Evolutionary conservation across 805 yeast species (phyloP).

Genomic region (Henningerozyma blattae): DNA sequence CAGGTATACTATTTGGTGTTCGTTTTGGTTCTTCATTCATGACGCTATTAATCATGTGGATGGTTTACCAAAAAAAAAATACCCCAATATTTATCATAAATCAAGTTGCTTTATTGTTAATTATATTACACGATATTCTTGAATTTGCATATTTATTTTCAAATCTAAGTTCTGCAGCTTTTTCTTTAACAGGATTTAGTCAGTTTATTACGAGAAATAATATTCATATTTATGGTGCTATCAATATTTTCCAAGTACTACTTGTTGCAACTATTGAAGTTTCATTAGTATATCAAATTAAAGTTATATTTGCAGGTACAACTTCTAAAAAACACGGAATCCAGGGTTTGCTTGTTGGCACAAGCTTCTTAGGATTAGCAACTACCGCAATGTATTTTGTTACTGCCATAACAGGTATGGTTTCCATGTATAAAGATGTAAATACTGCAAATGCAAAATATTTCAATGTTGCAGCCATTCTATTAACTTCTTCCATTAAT

Average conservation of each 20-base stretch:
- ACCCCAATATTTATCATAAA: constrained; percentile 71
- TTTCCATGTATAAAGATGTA: constrained; percentile 20
- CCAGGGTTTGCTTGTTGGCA: constrained; percentile 31
- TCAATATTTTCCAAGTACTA: constrained; percentile 48
- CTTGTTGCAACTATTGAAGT: constrained; percentile 49
- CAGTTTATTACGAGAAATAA: constrained; percentile 27
- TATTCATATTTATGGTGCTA: constrained; percentile 42
- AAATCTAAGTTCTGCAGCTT: constrained; percentile 37
- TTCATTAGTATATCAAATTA: constrained; percentile 62
- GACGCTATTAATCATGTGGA: constrained; percentile 34
- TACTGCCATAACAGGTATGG: constrained; percentile 35
- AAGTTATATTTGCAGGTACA: constrained; percentile 54
- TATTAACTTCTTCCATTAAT: constrained; percentile 59
- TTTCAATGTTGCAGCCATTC: constrained; percentile 42
- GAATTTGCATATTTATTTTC: constrained; percentile 44
- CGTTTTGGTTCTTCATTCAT: constrained; percentile 44
- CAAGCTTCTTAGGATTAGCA: constrained; percentile 37
- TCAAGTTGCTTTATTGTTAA: constrained; percentile 41
- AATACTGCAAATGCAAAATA: constrained; percentile 26
- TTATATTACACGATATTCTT: constrained; percentile 50
- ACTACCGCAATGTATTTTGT: constrained; percentile 50
- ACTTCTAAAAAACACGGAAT: constrained; percentile 24
- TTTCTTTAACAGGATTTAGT: constrained; percentile 36
- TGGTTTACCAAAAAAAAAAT: constrained; percentile 38
- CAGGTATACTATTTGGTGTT: constrained; percentile 41